Evolutionary conservation across 2,329 filamentous ascomycete species (phyloP), one percentile per base, ranked within the genome.

Genomic region (Hypoxylon sp.): DNA sequence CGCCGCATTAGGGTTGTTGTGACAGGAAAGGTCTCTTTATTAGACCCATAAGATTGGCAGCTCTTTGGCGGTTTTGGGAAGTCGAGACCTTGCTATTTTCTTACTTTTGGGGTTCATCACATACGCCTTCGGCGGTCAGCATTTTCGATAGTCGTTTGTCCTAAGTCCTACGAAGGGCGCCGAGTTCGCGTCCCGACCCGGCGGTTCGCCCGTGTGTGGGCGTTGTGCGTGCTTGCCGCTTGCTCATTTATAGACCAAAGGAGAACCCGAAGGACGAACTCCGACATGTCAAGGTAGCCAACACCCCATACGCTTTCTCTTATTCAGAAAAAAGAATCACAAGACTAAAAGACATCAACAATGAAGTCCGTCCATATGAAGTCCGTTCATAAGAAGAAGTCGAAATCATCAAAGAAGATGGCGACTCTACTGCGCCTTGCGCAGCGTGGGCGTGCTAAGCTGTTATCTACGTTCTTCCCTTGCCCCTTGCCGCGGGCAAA

Each of bases 391-490:
- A 26, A 26, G 24, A 26, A 7, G 17, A 58, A 52, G 4, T 50
- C 22, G 28, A 57, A 44, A 3, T 34, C 44, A 6, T 34, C 44
- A 17, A 59, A 52, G 6, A 55, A 41, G 24, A 58, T 58, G 51
- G 30, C 43, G 1, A 56, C 49, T 34, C 15, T 64, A 34, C 19
- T 61, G n/a, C 55, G 53, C 20, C 56, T 66, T 10, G 46, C 46
- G 20, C 52, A 39, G 28, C 56, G 47, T 22, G 20, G 43, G 4
- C 56, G 52, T 19, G 43, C 39, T 10, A 62, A 59, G 41, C 48
- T 67, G 19, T 48, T 50, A 48, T 57, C 44, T 70, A 34, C 64
- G 59, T 44, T 64, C 13, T 52, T 55, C 43, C 56, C 61, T 46
- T 56, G 19, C 51, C 22, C 51, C 39, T 17, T 19, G 11, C 43